Base-by-base conservation (phyloP, 83 land plant species). In the Isoetes engelmannii region DNA sequence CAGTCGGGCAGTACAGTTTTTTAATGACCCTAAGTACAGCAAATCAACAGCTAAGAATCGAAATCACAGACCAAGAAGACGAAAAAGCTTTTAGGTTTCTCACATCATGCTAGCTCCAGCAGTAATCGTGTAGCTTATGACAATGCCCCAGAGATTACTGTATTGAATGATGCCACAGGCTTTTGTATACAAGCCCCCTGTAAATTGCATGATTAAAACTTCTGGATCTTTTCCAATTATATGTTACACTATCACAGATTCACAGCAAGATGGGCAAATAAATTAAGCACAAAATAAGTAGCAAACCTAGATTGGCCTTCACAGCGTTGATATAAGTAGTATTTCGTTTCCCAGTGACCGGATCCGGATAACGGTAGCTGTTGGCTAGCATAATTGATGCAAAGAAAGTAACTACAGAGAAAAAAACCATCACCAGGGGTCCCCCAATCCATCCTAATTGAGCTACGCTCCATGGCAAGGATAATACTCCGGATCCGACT, bases 371-470 rank as follows among this genome's bases (percentile, higher is more conserved):
- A 10, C 95, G 53, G 80, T 89, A 87, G 60, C 88, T 84, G 65
- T 87, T 85, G 15, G 95, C 86, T 4, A 87, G 75, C 20, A 90
- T 61, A 5, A 71, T 58, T 45, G 90, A 82, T 19, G 80, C 83
- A 76, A 75, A 90, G 63, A 68, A 82, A 10, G 90, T 90, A 57
- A 90, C 77, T 48, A 81, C 6, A 4, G 88, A 78, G 82, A 90
- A 90, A 42, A 74, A 82, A 45, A 87, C 37, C 44, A 90, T 79
- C 7, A 65, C 83, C 4, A 55, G 74, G 9, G 82, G 81, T 19
- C 95, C 95, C 0, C 80, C 84, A 9, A 87, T 72, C 95, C 95
- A 90, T 10, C 95, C 95, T 67, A 90, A 51, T 72, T 90, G 90
- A 6, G 95, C 84, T 20, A 82, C 81, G 15, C 88, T 77, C 95